A percentile compares a stretch with the other conserved stretches of the same genome.
phyloP scores from a whole-genome alignment of 2,329 filamentous ascomycete genomes.

The Talaromyces amestolkiae region DNA sequence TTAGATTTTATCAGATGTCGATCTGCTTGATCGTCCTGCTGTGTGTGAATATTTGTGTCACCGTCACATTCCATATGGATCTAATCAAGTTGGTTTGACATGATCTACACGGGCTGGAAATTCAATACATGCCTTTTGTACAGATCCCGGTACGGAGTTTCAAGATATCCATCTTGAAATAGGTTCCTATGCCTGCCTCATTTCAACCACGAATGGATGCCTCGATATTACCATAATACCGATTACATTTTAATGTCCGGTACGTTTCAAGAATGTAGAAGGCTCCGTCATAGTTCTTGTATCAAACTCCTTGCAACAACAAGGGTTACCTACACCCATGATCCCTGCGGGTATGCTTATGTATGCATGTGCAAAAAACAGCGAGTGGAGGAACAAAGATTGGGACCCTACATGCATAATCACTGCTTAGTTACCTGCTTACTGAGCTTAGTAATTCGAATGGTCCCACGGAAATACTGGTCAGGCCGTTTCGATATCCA shows the following conservation, averaged over 20 bases:
- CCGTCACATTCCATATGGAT: slow-evolving; percentile 9
- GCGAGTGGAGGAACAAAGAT: not conserved
- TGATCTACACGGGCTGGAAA: not conserved
- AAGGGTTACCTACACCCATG: not conserved
- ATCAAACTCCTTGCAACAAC: slow-evolving; percentile 1
- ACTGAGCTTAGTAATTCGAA: not conserved
- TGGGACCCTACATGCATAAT: not conserved
- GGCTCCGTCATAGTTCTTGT: not conserved
- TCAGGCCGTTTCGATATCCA: not conserved
- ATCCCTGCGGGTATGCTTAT: not conserved
- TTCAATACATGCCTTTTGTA: not conserved
- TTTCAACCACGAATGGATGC: not conserved
- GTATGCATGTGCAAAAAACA: not conserved
- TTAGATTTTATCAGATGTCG: slow-evolving; percentile 1
- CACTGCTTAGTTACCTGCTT: not conserved
- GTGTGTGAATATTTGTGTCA: slow-evolving; percentile 4
- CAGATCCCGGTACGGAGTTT: not conserved
- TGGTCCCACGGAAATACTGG: not conserved
- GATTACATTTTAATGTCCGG: not conserved
- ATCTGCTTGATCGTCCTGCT: slow-evolving; percentile 6
- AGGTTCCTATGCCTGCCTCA: not conserved
- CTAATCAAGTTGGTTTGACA: not conserved
- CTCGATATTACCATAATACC: not conserved
- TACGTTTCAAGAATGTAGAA: not conserved
- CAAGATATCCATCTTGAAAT: not conserved